Base-by-base conservation (phyloP, 2,329 filamentous ascomycete genomes). In the Colletotrichum limetticola region DNA sequence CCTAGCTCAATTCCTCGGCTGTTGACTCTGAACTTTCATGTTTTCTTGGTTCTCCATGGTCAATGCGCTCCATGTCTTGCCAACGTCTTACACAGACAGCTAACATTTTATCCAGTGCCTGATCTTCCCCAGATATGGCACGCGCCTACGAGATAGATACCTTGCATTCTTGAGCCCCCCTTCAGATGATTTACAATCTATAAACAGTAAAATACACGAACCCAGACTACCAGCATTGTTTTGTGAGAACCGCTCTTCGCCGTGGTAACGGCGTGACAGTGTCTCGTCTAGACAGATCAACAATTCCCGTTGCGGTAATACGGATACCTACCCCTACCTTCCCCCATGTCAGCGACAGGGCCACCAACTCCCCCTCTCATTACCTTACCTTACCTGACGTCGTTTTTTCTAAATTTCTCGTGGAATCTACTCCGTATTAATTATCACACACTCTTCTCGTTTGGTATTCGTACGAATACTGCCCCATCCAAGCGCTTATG, bases 311-410 rank as follows among this genome's bases (percentile, higher is more conserved):
- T 65, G 26, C 35, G 35, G 35, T 37, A 42, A 42, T 42, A 42
- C 53, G 60, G 61, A 46, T 64, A 65, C 63, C 65, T 68, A 72
- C 65, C 69, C 60, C 68, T 72, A 74, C 72, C 69, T 62, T 35
- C 30, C 68, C 66, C 70, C 71, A 66, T 70, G 66, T 57, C 26
- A 11, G 58, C 24, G 55, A 57, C 66, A 37, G 55, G 46, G 66
- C 66, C 60, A 60, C 66, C 55, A 46, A 60, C 24, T 59, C 57
- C 62, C 59, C 70, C 69, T 72, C 70, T 72, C 52, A 55, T 64
- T 59, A 58, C 52, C 42, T 46, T 16, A 46, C 42, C 16, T 46
- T 59, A 58, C 52, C 42, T 46, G 6, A 46, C 42, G 42, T 46
- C 42, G 42, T 46, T n/a, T 46, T n/a, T 46, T n/a, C 42, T 46